phyloP scores from a whole-genome alignment of 2,329 filamentous ascomycete genomes.

The Aspergillus piperis region DNA sequence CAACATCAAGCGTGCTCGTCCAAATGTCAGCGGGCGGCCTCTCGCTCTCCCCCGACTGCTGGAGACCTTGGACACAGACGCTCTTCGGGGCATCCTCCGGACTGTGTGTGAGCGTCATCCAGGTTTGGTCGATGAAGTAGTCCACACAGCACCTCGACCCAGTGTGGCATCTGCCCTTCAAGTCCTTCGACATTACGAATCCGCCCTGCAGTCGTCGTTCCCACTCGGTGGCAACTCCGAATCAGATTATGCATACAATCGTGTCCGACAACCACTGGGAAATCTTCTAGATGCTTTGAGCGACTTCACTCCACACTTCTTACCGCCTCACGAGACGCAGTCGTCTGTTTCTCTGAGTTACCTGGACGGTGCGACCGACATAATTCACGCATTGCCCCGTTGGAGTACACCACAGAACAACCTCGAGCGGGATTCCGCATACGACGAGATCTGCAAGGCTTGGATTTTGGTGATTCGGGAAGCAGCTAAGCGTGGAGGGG shows the following conservation, averaged over 20 bases:
- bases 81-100: constrained; percentile 82
- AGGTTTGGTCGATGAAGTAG: constrained; percentile 80
- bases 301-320: constrained; percentile 93
- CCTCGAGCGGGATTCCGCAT: constrained; percentile 90
- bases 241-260: constrained; percentile 93
- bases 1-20: constrained; percentile 67
- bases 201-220: constrained; percentile 73
- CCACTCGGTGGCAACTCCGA: constrained; percentile 81
- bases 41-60: constrained; percentile 75
- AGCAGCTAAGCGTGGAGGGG: constrained; percentile 84
- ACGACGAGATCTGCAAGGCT: constrained; percentile 91
- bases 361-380: constrained; percentile 83
- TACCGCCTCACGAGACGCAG: constrained; percentile 86
- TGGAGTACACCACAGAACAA: constrained; percentile 89
- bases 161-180: constrained; percentile 77
- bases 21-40: constrained; percentile 69
- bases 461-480: constrained; percentile 92
- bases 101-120: constrained; percentile 89
- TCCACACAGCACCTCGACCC: constrained; percentile 81
- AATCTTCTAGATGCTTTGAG: constrained; percentile 84
- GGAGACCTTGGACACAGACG: constrained; percentile 84
- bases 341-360: constrained; percentile 81
- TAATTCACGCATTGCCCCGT: constrained; percentile 85
- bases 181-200: constrained; percentile 80
- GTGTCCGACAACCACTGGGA: constrained; percentile 77